Evolutionary conservation across 768 basidiomycete species (phyloP), one percentile per base, ranked within the genome.

Genomic region (Lanmaoa pseudosensibilis): DNA sequence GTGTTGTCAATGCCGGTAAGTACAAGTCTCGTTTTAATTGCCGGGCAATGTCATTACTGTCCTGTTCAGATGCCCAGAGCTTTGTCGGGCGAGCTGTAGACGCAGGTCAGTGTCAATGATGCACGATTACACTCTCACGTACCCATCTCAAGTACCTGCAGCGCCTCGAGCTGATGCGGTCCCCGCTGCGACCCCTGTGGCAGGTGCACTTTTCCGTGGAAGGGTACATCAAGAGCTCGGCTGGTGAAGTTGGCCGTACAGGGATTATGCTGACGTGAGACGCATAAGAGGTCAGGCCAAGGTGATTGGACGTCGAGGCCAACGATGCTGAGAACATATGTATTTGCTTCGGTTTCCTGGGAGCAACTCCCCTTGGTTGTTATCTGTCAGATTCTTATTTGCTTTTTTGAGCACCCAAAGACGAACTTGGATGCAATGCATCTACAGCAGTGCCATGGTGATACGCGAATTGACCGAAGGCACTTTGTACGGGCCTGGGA

Each of bases 201-300:
- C 23, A 0, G 62, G 63, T 11, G 56, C 60, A 15, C 57, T 67
- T 16, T 45, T 57, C 19, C 0, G 0, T 2, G 55, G 54, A 7
- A 30, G 5, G 0, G 65, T 59, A 4, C 65, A 67, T 45, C 56
- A 61, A 47, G 10, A 33, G 18, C 48, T 65, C n/a, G 39, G 23
- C 5, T 56, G 38, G 53, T 48, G 7, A 57, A 50, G 37, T 11
- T 6, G 27, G n/a, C 18, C 2, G 15, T 27, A 13, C 27, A 1
- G 11, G 4, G 40, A n/a, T 8, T 18, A 15, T 30, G 37, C 25
- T 13, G 27, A 32, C 1, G n/a, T 4, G 21, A 9, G 25, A 44
- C 1, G 18, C 40, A 32, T n/a, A 19, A 23, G 36, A 27, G 7
- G 27, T 30, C 27, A 30, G 5, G 38, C 16, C 23, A 45, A 52